A percentile compares a stretch with the other conserved stretches of the same genome.
These are phyloP conservation scores for Fusarium tricinctum DNA, from an alignment of 2,329 filamentous ascomycete species.

Conservation along the genomic window DNA sequence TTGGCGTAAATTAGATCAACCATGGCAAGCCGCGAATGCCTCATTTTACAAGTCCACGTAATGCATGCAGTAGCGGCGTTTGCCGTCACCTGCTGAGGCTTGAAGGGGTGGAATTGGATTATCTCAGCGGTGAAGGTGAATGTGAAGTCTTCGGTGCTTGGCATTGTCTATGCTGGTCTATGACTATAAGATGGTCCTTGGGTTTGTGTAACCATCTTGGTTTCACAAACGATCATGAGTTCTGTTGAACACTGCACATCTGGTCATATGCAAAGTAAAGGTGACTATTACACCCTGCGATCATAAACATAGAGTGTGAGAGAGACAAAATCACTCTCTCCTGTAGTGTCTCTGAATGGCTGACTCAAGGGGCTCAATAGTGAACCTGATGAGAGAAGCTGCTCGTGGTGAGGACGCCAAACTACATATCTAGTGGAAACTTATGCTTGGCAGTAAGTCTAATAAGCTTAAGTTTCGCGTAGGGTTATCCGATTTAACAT, in stretches of 20 bases:
- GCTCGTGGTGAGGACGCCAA: neutral
- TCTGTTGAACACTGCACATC: slow-evolving; percentile 9
- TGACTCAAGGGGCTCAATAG: too few relatives aligned
- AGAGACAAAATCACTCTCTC: neutral
- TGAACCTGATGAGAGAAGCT: neutral
- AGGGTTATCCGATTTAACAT: slow-evolving; percentile 1
- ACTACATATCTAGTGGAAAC: too few relatives aligned
- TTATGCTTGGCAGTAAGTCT: slow-evolving; percentile 8
- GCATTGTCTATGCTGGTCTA: slow-evolving; percentile 5
- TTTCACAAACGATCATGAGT: neutral
- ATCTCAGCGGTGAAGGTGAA: neutral
- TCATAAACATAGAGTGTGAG: neutral
- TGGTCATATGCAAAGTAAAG: slow-evolving; percentile 1
- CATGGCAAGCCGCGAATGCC: slow-evolving; percentile 24
- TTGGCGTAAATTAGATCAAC: slow-evolving; percentile 28
- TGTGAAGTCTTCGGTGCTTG: neutral
- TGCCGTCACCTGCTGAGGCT: neutral
- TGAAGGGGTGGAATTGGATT: neutral
- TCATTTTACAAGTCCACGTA: slow-evolving; percentile 35
- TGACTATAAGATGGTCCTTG: neutral
- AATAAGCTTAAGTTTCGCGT: slow-evolving; percentile 5
- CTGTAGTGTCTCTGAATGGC: neutral
- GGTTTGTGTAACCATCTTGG: neutral
- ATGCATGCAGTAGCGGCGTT: slow-evolving; percentile 26
- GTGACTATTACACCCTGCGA: neutral